Conservation (phyloP, 2,329 filamentous ascomycete species). For the Penicillium sp. region DNA sequence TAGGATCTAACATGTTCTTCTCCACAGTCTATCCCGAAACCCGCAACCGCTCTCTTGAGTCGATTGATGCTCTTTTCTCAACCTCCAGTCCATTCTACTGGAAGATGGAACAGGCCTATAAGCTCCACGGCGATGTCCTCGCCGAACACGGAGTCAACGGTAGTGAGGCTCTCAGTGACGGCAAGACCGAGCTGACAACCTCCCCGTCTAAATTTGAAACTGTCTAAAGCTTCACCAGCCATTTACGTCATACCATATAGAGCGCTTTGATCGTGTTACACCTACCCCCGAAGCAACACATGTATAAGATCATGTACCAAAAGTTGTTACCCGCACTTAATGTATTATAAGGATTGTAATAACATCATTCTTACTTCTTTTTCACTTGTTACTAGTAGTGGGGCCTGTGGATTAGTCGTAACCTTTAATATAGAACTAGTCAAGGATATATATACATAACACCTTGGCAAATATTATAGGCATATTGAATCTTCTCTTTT, state of each 20-base stretch:
- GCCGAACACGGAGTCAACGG: conserved; percentile 16
- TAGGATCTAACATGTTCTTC: conserved; percentile 6
- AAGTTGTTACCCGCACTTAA: not conserved
- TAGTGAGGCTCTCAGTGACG: not conserved
- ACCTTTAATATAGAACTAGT: not conserved
- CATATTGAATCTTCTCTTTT: too few species aligned
- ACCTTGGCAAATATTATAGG: not conserved
- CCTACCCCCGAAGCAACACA: not conserved
- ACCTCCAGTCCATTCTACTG: conserved; percentile 47
- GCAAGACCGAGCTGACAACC: not conserved
- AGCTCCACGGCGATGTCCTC: conserved; percentile 34
- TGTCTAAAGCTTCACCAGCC: not conserved
- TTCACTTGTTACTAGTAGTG: not conserved
- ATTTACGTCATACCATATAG: not conserved
- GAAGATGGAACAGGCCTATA: conserved; percentile 48
- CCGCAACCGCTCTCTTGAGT: conserved; percentile 51
- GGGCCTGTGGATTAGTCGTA: too few species aligned
- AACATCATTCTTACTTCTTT: too few species aligned
- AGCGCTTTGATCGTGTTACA: not conserved
- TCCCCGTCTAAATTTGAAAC: not conserved
- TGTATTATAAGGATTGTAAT: not conserved
- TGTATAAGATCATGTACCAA: conserved; percentile 1
- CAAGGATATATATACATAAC: not conserved
- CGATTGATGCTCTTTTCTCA: conserved; percentile 53
- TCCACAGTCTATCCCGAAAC: conserved; percentile 54